These are phyloP conservation scores for Conticribra weissflogii DNA, from an alignment of 108 stramenopile species.

Conservation along the genomic window DNA sequence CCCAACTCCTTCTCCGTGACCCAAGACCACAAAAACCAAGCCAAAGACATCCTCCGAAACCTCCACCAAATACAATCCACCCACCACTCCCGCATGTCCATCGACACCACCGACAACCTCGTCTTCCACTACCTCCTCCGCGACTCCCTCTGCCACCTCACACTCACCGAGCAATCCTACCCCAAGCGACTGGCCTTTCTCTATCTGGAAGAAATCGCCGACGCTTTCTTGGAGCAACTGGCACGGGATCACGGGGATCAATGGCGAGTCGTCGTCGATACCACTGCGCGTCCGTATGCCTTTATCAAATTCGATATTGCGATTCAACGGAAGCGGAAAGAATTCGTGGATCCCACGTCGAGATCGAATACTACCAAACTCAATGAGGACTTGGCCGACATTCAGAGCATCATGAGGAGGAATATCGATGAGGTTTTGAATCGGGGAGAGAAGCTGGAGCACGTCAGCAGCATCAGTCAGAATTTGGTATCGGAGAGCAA, in stretches of 20 bases:
- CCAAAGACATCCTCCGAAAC: constrained; percentile 69
- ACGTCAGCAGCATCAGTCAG: constrained; percentile 72
- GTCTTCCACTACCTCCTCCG: constrained; percentile 91
- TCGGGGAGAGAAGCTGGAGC: constrained; percentile 88
- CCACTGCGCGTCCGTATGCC: constrained; percentile 91
- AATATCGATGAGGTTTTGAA: constrained; percentile 92
- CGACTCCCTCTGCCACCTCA: constrained; percentile 75
- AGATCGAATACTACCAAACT: constrained; percentile 83
- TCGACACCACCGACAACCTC: constrained; percentile 60
- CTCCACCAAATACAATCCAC: no score
- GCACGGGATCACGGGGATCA: constrained; percentile 80
- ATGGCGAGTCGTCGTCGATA: constrained; percentile 66
- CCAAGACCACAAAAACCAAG: constrained; percentile 72
- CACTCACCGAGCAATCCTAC: constrained; percentile 82
- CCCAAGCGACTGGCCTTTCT: constrained; percentile 97
- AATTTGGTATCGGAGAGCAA: constrained; percentile 80
- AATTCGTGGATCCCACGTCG: constrained; percentile 90
- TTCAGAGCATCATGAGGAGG: constrained; percentile 95
- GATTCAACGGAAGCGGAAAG: constrained; percentile 94
- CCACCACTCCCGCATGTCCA: constrained; percentile 70
- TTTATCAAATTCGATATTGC: constrained; percentile 91
- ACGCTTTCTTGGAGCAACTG: constrained; percentile 81
- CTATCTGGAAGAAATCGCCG: constrained; percentile 93
- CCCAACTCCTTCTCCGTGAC: constrained; percentile 70
- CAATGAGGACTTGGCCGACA: constrained; percentile 94